These are phyloP conservation scores for Picea glauca DNA, from an alignment of 75 land plant genomes.

Conservation along the genomic window DNA sequence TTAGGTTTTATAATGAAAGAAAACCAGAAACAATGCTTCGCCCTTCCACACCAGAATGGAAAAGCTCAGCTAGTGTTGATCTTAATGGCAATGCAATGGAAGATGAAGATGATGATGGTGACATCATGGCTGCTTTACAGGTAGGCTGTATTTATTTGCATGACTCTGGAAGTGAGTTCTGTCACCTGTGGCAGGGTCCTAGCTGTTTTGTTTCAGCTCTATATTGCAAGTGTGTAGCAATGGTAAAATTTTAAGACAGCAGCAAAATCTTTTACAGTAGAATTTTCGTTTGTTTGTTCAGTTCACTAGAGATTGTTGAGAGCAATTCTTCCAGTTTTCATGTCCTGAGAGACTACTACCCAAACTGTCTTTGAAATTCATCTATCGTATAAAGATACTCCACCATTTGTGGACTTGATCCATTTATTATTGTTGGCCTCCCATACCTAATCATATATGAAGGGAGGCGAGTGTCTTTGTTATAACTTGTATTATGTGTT, in stretches of 20 bases:
- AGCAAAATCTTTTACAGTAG: too few relatives aligned
- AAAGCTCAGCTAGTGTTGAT: slow-evolving; percentile 78
- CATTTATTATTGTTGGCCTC: too few relatives aligned
- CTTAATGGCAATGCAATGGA: slow-evolving; percentile 86
- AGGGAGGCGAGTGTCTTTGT: too few relatives aligned
- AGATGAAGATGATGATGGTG: slow-evolving; percentile 86
- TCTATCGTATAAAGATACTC: not conserved
- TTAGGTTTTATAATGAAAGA: slow-evolving; percentile 80
- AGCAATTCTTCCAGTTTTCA: too few relatives aligned
- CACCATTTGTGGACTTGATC: not conserved
- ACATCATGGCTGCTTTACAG: slow-evolving; percentile 38
- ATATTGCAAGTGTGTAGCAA: not conserved
- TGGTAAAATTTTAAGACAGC: not conserved
- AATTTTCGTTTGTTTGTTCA: too few relatives aligned
- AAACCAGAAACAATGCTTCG: slow-evolving; percentile 57
- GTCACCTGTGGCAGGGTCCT: not conserved
- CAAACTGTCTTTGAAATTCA: not conserved
- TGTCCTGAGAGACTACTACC: not conserved
- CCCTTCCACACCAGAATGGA: slow-evolving; percentile 97
- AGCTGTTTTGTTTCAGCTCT: not conserved
- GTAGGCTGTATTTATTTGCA: slow-evolving; percentile 27
- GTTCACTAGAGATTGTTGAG: too few relatives aligned
- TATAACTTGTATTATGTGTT: too few relatives aligned
- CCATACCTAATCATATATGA: too few relatives aligned
- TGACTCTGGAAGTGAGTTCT: not conserved